phyloP scores from a whole-genome alignment of 495 filamentous ascomycete genomes.

The Cryomyces minteri region DNA sequence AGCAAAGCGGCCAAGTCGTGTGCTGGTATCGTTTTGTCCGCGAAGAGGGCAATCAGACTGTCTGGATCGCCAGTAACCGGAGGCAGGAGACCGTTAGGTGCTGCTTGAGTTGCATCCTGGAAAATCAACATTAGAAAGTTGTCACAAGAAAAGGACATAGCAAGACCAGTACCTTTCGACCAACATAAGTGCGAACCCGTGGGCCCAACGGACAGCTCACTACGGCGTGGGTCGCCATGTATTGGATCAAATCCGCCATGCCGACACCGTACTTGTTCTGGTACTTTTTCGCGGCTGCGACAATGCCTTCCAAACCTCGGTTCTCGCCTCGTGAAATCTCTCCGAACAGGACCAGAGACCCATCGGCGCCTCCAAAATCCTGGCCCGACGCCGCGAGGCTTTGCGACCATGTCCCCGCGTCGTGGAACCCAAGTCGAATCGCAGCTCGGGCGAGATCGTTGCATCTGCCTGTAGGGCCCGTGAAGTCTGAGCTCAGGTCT shows the following conservation, averaged over 20 bases:
- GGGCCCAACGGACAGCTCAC: conserved; percentile 11
- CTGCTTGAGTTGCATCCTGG: conserved; percentile 7
- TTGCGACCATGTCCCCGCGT: conserved; percentile 13
- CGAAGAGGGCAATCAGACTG: conserved; percentile 24
- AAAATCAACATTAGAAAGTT: too few species aligned
- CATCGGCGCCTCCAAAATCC: conserved; percentile 10
- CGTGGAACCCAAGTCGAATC: conserved; percentile 16
- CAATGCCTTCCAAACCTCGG: conserved; percentile 5
- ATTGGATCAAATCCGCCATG: conserved; percentile 16
- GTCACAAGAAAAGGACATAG: too few species aligned
- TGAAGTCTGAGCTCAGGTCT: conserved; percentile 3
- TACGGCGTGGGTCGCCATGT: conserved; percentile 12
- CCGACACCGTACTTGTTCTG: conserved; percentile 9
- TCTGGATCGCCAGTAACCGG: conserved; percentile 14
- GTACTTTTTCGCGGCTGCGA: conserved; percentile 6
- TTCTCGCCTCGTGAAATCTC: conserved; percentile 12
- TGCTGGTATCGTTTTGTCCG: conserved; percentile 28
- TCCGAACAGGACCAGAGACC: conserved; percentile 8
- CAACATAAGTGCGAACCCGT: conserved; percentile 19
- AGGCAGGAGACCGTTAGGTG: conserved; percentile 19
- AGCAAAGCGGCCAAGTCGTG: conserved; percentile 28
- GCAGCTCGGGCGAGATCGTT: conserved; percentile 10
- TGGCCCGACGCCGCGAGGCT: not conserved
- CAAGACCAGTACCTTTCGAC: conserved; percentile 14
- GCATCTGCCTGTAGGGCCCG: conserved; percentile 12